phyloP scores from a whole-genome alignment of 495 filamentous ascomycete species.

The Darksidea phi region DNA sequence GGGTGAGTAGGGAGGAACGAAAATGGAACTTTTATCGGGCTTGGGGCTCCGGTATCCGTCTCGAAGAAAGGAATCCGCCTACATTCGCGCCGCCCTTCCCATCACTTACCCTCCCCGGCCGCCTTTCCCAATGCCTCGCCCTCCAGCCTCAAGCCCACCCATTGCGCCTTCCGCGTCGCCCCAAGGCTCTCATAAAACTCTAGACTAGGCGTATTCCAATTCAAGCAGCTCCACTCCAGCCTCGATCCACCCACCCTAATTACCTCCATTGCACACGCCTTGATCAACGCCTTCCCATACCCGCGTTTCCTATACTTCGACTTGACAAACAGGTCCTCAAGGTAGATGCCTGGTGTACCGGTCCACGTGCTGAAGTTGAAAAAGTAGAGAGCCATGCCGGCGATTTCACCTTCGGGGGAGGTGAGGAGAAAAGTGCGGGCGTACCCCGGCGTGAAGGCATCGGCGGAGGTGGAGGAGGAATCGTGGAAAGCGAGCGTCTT shows the following conservation, averaged over 20 bases:
- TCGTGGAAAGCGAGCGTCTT: constrained; percentile 74
- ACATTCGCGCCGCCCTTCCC: no score
- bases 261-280: constrained; percentile 73
- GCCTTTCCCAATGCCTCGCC: constrained; percentile 57
- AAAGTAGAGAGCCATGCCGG: constrained; percentile 67
- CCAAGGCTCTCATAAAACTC: constrained; percentile 83
- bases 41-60: no score
- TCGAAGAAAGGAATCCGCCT: no score
- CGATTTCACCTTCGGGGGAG: constrained; percentile 40
- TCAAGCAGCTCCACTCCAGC: constrained; percentile 90
- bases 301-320: constrained; percentile 67
- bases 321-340: constrained; percentile 89
- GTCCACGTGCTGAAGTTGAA: constrained; percentile 83
- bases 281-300: constrained; percentile 74
- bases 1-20: no score
- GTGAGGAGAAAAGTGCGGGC: constrained; percentile 44
- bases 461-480: constrained; percentile 2
- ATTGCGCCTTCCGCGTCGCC: constrained; percentile 78
- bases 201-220: constrained; percentile 87
- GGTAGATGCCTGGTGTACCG: constrained; percentile 80
- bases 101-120: constrained; percentile 8
- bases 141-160: constrained; percentile 89
- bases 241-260: constrained; percentile 68
- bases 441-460: constrained; percentile 42
- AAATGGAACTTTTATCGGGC: no score